Evolutionary conservation across 2,329 filamentous ascomycete genomes (phyloP), one percentile per base, ranked within the genome.

Genomic region (Sporothrix pseudoabietina): DNA sequence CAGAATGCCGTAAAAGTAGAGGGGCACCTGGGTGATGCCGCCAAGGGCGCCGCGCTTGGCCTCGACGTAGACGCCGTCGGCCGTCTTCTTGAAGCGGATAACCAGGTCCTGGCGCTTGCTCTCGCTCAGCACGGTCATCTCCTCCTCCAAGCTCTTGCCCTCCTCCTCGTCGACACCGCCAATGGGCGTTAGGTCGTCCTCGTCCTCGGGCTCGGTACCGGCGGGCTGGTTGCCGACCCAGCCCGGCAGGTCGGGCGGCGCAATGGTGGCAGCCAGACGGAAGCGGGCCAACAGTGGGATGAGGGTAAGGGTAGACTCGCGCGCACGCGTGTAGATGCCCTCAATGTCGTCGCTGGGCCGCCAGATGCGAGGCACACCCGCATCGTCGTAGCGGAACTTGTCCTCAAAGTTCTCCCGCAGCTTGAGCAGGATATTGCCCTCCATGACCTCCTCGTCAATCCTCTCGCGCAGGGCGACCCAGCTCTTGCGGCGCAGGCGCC

Each of bases 381-480:
- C 90, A 74, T 98, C 94, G 78, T 99, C 96, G 79, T 99, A 99
- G 76, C 96, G 91, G 88, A 99, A 99, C 83, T 97, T 98, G 84
- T 99, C 96, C 83, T 99, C 96, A 77, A 99, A 99, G 84, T 98
- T 98, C 82, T 99, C 96, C 49, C 96, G 90, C 70, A 99, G 88
- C 85, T 99, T 99, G 77, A 98, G 86, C 47, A 98, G 85, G 71
- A 99, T 90, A 80, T 98, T 99, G 78, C 95, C 95, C 83, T 98
- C 96, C 90, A 97, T 97, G 80, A 98, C 93, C 82, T 99, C 96
- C 80, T 99, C 96, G 49, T 98, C 95, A 75, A 99, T 92, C 85
- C 93, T 96, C 74, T 94, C 91, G 63, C 93, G 89, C 75, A 99
- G 86, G 16, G 95, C 94, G 55, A 91, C 91, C 96, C 96, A 99